A percentile compares a stretch with the other conserved stretches of the same genome.
Evolutionary conservation across 2,329 filamentous ascomycete species (phyloP).

Genomic region (Beauveria pseudobassiana): DNA sequence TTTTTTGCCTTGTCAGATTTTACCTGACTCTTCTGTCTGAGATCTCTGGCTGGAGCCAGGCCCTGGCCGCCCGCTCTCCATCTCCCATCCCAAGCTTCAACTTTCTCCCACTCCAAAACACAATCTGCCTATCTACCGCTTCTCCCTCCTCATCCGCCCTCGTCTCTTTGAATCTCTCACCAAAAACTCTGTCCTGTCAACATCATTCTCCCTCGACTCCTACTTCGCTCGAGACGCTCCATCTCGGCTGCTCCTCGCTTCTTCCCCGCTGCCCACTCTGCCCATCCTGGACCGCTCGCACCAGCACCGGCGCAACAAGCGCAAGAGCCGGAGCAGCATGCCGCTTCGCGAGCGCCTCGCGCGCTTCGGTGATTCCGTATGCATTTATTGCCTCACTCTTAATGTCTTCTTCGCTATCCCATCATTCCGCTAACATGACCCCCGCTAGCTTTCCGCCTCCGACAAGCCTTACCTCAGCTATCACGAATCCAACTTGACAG

Average conservation of each 20-base stretch:
- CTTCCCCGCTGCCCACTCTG: background rate
- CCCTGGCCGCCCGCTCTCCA: background rate
- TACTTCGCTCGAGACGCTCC: background rate
- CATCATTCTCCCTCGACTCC: background rate
- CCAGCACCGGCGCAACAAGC: constrained; percentile 5
- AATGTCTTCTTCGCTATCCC: background rate
- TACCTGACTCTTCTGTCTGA: background rate
- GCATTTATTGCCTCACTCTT: constrained; percentile 10
- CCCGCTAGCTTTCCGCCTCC: constrained; percentile 37
- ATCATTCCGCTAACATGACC: background rate
- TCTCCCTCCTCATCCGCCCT: background rate
- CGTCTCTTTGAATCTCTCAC: background rate
- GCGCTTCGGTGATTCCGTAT: constrained; percentile 40
- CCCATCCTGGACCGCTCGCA: constrained; percentile 1
- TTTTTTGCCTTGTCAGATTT: background rate
- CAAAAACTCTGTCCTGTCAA: background rate
- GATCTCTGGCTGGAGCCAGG: background rate
- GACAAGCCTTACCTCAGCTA: constrained; percentile 34
- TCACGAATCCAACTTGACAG: constrained; percentile 53
- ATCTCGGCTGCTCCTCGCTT: background rate
- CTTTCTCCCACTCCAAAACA: background rate
- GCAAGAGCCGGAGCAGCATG: constrained; percentile 23
- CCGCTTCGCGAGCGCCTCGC: constrained; percentile 35
- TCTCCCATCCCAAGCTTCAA: background rate
- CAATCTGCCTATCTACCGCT: background rate